These are phyloP conservation scores for Helotiales sp. DNA, from an alignment of 2,329 filamentous ascomycete genomes.

Conservation along the genomic window DNA sequence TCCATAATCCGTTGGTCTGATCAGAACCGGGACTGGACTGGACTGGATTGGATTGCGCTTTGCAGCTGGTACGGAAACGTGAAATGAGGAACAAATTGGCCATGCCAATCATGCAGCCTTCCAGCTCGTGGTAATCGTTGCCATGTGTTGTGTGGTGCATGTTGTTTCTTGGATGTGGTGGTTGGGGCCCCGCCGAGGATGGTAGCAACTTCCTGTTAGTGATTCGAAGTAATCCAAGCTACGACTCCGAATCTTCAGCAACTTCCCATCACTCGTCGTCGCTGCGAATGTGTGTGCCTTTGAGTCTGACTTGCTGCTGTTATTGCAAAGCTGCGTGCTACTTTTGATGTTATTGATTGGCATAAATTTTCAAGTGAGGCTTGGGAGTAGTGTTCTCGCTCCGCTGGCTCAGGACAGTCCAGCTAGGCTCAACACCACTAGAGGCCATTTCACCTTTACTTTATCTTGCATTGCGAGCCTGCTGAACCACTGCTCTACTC, in stretches of 20 bases:
- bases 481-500: neutral
- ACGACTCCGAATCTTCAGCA: neutral
- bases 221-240: neutral
- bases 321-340: neutral
- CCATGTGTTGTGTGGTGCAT: neutral
- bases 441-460: neutral
- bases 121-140: neutral
- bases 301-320: neutral
- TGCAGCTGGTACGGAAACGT: neutral
- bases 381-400: neutral
- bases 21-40: too few species aligned
- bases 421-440: neutral
- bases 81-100: neutral
- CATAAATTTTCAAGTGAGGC: neutral
- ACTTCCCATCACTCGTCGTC: neutral
- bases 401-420: neutral
- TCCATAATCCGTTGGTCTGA: neutral
- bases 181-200: neutral
- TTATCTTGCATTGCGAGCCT: neutral
- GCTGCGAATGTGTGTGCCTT: neutral
- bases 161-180: neutral
- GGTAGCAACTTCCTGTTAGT: neutral
- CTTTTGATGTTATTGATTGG: neutral
- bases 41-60: too few species aligned
- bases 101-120: neutral